phyloP scores from a whole-genome alignment of 2,329 filamentous ascomycete genomes.

The Pestalotiopsis sp. region DNA sequence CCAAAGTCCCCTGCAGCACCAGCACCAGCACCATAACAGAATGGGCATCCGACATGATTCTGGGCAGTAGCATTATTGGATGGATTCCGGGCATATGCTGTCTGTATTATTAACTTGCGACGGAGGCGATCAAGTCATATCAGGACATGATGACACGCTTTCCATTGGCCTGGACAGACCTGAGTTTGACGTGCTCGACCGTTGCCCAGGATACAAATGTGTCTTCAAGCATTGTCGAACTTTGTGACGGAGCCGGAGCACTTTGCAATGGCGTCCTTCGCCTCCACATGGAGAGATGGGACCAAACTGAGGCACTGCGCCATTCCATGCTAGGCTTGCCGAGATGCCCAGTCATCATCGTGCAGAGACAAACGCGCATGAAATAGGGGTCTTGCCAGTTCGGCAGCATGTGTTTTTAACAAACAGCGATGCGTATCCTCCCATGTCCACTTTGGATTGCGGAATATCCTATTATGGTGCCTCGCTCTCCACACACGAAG shows the following conservation, averaged over 20 bases:
- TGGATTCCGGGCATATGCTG: neutral
- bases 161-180: neutral
- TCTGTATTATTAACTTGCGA: neutral
- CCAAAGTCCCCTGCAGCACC: conserved; percentile 8
- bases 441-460: neutral
- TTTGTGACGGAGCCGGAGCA: too few relatives aligned
- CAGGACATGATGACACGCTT: neutral
- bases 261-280: too few relatives aligned
- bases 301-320: neutral
- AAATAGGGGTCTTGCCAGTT: neutral
- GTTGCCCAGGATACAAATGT: neutral
- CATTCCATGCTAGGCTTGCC: neutral
- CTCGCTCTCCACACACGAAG: conserved; percentile 4
- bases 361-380: neutral
- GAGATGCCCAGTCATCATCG: neutral
- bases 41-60: neutral
- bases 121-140: neutral
- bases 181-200: neutral
- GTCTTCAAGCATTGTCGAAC: neutral
- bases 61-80: neutral
- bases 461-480: neutral
- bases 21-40: neutral
- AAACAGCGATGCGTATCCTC: neutral
- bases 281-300: neutral
- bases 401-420: neutral